Percentiles rank a stretch among this genome's conserved stretches.
Conservation (phyloP, 1,139 yeast genomes). For the Saccharomycopsis phalli region DNA sequence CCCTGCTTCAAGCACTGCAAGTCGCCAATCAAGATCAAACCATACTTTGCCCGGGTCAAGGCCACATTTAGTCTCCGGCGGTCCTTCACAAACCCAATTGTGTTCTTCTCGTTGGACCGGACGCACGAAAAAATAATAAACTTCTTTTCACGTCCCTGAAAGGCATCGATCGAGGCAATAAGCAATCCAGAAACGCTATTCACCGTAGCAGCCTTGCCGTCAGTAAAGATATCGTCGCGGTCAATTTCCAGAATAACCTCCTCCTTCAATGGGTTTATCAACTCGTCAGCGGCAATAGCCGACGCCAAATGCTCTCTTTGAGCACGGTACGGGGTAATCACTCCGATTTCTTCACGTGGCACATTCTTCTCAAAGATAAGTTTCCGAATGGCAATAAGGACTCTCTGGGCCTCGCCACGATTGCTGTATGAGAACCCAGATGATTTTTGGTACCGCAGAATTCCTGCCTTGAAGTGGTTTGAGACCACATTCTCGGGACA, state of each 20-base stretch:
- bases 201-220: conserved; percentile 41
- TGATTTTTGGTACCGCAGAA: conserved; percentile 17
- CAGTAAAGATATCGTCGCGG: conserved; percentile 43
- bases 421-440: conserved; percentile 48
- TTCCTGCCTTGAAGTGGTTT: conserved; percentile 33
- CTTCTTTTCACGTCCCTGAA: conserved; percentile 58
- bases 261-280: conserved; percentile 47
- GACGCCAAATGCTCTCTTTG: conserved; percentile 57
- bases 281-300: conserved; percentile 37
- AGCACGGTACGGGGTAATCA: conserved; percentile 67
- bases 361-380: conserved; percentile 49
- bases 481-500: conserved; percentile 39
- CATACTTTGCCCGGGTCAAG: conserved; percentile 52
- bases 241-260: conserved; percentile 45
- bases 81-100: conserved; percentile 51
- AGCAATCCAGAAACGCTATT: conserved; percentile 58
- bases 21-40: conserved; percentile 50
- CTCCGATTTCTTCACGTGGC: conserved; percentile 44
- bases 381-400: conserved; percentile 38
- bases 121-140: conserved; percentile 55
- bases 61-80: conserved; percentile 55
- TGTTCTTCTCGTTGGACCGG: conserved; percentile 41
- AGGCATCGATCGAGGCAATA: conserved; percentile 61
- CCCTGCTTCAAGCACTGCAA: conserved; percentile 40
- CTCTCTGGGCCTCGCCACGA: conserved; percentile 40